These are phyloP conservation scores for Phycomyces nitens DNA, from an alignment of 192 early-diverging fungal genomes.

Conservation along the genomic window DNA sequence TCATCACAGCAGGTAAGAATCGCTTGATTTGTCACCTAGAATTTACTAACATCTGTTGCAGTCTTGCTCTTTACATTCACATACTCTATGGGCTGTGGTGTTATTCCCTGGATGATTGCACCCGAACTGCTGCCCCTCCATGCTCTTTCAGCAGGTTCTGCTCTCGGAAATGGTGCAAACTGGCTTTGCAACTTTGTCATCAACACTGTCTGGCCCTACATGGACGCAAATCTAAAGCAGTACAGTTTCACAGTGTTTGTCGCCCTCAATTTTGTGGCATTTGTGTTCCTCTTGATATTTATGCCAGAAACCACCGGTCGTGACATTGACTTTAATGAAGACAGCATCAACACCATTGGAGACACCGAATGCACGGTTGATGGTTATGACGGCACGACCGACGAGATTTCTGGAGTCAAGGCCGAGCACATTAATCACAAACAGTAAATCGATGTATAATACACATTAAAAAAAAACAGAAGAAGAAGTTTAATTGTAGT, in stretches of 20 bases:
- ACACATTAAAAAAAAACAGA: constrained; percentile 7
- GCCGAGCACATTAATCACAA: constrained; percentile 5
- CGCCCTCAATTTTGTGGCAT: constrained; percentile 57
- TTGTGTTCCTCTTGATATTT: constrained; percentile 64
- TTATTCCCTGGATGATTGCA: constrained; percentile 78
- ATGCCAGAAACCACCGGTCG: constrained; percentile 74
- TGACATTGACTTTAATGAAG: constrained; percentile 21
- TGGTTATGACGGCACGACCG: background rate
- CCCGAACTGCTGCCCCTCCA: constrained; percentile 78
- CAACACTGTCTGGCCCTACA: constrained; percentile 36
- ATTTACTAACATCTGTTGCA: too few relatives aligned
- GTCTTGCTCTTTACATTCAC: constrained; percentile 70
- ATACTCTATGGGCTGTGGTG: constrained; percentile 78
- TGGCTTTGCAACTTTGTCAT: constrained; percentile 58
- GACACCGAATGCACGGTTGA: background rate
- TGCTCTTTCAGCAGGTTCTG: constrained; percentile 66
- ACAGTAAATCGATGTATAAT: too few relatives aligned
- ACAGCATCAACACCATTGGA: background rate
- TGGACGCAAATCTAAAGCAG: constrained; percentile 28
- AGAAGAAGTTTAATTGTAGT: background rate
- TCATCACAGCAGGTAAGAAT: constrained; percentile 51
- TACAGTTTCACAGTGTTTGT: constrained; percentile 67
- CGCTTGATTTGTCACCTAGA: too few relatives aligned
- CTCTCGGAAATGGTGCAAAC: constrained; percentile 70
- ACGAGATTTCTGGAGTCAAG: background rate